Base-by-base conservation (phyloP, 2,329 filamentous ascomycete species). In the Colletotrichum caudatum region DNA sequence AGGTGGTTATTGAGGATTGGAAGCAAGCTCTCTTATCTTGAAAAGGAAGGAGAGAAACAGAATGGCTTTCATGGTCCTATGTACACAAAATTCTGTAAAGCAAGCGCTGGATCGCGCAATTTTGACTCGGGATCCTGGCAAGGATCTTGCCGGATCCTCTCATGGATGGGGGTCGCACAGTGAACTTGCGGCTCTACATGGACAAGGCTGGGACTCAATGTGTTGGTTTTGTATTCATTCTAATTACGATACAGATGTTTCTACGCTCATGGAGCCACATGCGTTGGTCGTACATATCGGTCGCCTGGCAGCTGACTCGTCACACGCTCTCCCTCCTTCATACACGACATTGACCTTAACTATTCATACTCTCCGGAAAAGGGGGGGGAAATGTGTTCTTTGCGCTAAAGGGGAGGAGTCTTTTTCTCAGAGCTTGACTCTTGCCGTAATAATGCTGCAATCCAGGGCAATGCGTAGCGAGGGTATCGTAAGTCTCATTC, bases 401-500 rank as follows among this genome's bases (percentile, higher is more conserved):
- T 57, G 41, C 33, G 18, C 48, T 23, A 9, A 50, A 26, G 35
- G n/a, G 37, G 39, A n/a, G 54, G 39, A n/a, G 54, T 46, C 54
- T 44, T 57, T 41, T 57, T 71, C 68, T n/a, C 54, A 64, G 23
- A 56, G 39, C 29, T 60, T 18, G 23, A 64, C 53, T 48, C 59
- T 7, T 26, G 54, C 7, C 48, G 46, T 69, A 53, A 54, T 18
- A 50, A 60, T 69, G 59, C 69, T 63, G 41, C 9, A 64, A 60
- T 48, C 59, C 44, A 59, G 37, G 20, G 51, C 54, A 29, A 6
- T 59, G 65, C 65, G 59, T 56, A 69, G 69, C 69, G 69, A 72
- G 69, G 69, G 69, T 72, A 72, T 72, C 69, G 65, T 72, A 60
- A 39, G 57, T 51, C 44, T 69, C 26, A 48, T 72, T 69, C 58